Base-by-base conservation (phyloP, 164 flowering plant species). In the Vitis labrusca region DNA sequence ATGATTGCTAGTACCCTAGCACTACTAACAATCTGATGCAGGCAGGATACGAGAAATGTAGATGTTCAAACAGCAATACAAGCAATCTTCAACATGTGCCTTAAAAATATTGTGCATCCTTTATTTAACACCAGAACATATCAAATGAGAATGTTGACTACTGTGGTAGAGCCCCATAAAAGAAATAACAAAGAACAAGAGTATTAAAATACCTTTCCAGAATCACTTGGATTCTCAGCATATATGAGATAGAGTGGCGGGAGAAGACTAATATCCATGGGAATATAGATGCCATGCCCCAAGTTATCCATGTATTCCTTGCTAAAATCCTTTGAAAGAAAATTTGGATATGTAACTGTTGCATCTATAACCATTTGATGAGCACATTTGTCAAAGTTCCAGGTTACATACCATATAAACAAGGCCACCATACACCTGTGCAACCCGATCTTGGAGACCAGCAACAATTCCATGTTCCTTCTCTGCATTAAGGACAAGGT, bases 201-300 rank as follows among this genome's bases (percentile, higher is more conserved):
- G 16, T 60, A 3, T 37, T 5, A 37, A 37, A 6, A 3, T 37
- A 93, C 98, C 97, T 93, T 95, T 53, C 99, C 99, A 37, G 99
- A 95, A 76, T 95, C 98, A 80, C 99, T 93, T 66, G 99, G 98
- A 77, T 93, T 95, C 64, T 93, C 97, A 19, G 99, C 97, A 85
- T 90, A 91, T 65, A 95, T 88, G 72, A 95, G 90, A 77, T 91
- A 71, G 15, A 95, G 91, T 59, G 91, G 93, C 16, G 98, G 99
- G 69, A 95, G 94, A 71, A 87, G 86, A 75, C 75, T 74, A 51
- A 66, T 68, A 74, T 95, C 97, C 97, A 95, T 84, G 13, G 86
- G 91, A 51, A 77, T 80, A 71, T 95, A 95, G 48, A 85, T 59
- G 9, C 99, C 99, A 82, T 93, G 87, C 23, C 98, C 99, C 71